Evolutionary conservation across 2,329 filamentous ascomycete species (phyloP).

Genomic region (Laburnicola sp.): DNA sequence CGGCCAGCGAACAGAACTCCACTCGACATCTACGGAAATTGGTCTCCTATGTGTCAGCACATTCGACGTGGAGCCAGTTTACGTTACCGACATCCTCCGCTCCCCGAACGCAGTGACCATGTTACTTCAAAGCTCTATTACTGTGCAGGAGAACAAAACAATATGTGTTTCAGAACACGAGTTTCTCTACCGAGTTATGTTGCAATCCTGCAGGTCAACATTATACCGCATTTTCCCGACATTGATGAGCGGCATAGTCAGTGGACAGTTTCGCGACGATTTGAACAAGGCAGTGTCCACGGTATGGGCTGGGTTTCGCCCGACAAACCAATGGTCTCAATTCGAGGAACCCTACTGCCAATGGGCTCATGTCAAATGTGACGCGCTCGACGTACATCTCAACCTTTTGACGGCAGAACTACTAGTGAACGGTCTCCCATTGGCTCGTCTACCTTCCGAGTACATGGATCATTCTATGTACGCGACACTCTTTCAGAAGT

Average conservation of each 20-base stretch:
- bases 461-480: constrained; percentile 52
- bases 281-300: constrained; percentile 6
- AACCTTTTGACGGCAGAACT: constrained; percentile 58
- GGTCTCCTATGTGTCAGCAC: constrained; percentile 48
- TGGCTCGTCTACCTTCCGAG: constrained; percentile 51
- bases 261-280: neutral
- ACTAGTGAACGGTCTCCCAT: constrained; percentile 56
- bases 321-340: constrained; percentile 1
- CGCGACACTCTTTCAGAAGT: constrained; percentile 48
- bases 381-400: constrained; percentile 45
- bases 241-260: neutral
- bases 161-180: constrained; percentile 4
- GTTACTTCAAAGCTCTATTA: constrained; percentile 21
- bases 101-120: constrained; percentile 5
- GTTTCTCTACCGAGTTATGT: constrained; percentile 11
- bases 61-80: constrained; percentile 48
- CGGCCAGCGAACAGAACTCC: constrained; percentile 33
- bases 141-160: constrained; percentile 16
- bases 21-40: constrained; percentile 42
- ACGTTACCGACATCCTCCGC: constrained; percentile 34
- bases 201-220: constrained; percentile 17
- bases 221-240: constrained; percentile 9
- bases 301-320: constrained; percentile 10
- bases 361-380: constrained; percentile 5
- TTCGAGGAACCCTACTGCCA: constrained; percentile 3